Evolutionary conservation across 352 stramenopile species (phyloP), one percentile per base, ranked within the genome.

Genomic region (Phytophthora citricola): DNA sequence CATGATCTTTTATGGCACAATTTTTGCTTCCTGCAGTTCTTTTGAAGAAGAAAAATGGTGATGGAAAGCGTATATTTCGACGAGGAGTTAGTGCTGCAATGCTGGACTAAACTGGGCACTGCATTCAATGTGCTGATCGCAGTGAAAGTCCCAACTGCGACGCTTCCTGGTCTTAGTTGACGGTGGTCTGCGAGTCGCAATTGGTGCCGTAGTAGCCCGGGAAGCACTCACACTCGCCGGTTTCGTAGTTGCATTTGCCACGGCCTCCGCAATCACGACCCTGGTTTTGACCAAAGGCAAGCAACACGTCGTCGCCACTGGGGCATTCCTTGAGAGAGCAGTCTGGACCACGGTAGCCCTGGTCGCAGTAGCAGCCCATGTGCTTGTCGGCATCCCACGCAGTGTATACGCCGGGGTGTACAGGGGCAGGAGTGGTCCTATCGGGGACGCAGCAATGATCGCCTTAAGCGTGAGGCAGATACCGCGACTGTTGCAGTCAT

Each of bases 281-380:
- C 59, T 98, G 68, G 0, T 12, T 36, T 6, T 57, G 68, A 39
- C 95, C 96, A 64, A 88, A 81, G 15, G 94, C 93, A 2, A 90
- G 73, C 68, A 99, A 75, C 24, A 98, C 83, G 63, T 99, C 96
- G 5, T 58, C 11, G 5, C 91, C 91, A 26, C 93, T 98, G 12
- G 95, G 97, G 57, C 96, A 99, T 68, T 99, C 94, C 71, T 97
- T 96, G 38, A 98, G 78, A 46, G 89, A 98, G 74, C 97, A 99
- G 78, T 99, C 97, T 0, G 96, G 92, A 3, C 97, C 97, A 66
- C 94, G 89, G 75, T 93, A 98, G 38, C 96, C 97, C 32, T 93
- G 67, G 70, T 99, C 96, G 63, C 96, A 99, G 71, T 89, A 91
- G 82, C 97, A 99, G 50, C 95, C 96, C 66, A 98, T 94, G 55